These are phyloP conservation scores for Ascosphaera aggregata DNA, from an alignment of 2,329 filamentous ascomycete species.

Conservation along the genomic window DNA sequence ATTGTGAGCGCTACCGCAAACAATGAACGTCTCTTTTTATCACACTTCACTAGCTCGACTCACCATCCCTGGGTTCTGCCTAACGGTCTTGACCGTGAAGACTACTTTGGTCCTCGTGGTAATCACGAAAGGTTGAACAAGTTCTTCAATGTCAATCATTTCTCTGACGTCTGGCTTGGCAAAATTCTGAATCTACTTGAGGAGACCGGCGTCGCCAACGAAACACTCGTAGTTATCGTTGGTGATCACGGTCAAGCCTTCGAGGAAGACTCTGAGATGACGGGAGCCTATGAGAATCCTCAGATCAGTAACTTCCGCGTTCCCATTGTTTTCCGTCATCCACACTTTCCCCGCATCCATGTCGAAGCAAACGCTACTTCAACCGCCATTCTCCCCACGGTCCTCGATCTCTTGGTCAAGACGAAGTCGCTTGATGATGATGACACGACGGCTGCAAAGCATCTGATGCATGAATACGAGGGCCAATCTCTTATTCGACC, in stretches of 20 bases:
- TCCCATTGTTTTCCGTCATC: constrained; percentile 22
- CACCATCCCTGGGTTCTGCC: constrained; percentile 23
- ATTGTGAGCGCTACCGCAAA: constrained; percentile 9
- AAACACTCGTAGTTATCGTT: constrained; percentile 24
- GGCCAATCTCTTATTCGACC: constrained; percentile 24
- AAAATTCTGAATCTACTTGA: constrained; percentile 19
- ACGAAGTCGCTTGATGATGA: constrained; percentile 16
- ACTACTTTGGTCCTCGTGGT: constrained; percentile 9
- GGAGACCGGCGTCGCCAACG: constrained; percentile 20
- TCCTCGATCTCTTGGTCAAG: constrained; percentile 22
- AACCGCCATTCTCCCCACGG: constrained; percentile 22
- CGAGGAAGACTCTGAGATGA: constrained; percentile 16
- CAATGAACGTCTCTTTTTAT: constrained; percentile 11
- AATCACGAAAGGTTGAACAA: constrained; percentile 17
- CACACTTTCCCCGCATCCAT: constrained; percentile 19
- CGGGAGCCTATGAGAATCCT: constrained; percentile 20
- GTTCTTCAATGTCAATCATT: constrained; percentile 21
- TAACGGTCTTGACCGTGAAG: constrained; percentile 8
- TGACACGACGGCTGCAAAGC: constrained; percentile 13
- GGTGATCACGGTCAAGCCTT: constrained; percentile 24
- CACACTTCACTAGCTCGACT: constrained; percentile 13
- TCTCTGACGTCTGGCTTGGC: constrained; percentile 18
- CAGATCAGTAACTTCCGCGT: constrained; percentile 23
- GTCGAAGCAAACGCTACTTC: constrained; percentile 18
- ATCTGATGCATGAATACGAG: constrained; percentile 22